phyloP scores from a whole-genome alignment of 768 basidiomycete species.

The Lactarius vividus region DNA sequence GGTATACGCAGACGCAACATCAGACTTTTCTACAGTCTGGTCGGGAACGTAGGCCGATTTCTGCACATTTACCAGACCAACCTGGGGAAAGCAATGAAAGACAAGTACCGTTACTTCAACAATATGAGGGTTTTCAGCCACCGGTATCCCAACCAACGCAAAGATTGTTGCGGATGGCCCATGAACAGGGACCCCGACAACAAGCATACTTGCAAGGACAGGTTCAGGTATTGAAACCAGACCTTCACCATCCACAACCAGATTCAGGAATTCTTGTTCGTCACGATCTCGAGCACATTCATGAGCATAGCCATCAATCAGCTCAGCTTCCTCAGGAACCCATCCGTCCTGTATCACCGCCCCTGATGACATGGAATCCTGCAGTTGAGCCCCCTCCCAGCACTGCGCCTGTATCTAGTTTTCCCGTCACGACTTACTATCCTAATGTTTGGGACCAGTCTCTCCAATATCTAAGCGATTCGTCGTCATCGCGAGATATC shows the following conservation, averaged over 20 bases:
- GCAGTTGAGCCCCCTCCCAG: constrained; percentile 77
- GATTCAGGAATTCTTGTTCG: constrained; percentile 23
- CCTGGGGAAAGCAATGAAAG: neutral
- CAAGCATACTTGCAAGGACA: constrained; percentile 23
- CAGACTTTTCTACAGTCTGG: neutral
- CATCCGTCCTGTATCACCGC: constrained; percentile 54
- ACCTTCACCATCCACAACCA: constrained; percentile 31
- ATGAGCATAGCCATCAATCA: constrained; percentile 29
- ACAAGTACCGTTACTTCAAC: neutral
- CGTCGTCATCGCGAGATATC: constrained; percentile 20
- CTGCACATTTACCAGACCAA: neutral
- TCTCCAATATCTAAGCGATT: constrained; percentile 41
- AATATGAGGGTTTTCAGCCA: neutral
- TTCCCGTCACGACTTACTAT: constrained; percentile 75
- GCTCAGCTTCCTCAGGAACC: constrained; percentile 33
- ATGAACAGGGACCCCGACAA: constrained; percentile 11
- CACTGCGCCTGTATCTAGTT: constrained; percentile 51
- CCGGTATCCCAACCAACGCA: constrained; percentile 7
- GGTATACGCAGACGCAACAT: neutral
- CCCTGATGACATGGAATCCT: constrained; percentile 76
- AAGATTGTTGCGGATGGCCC: neutral
- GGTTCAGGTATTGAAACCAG: constrained; percentile 28
- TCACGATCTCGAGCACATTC: constrained; percentile 30
- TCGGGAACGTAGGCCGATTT: neutral
- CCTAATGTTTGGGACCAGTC: constrained; percentile 84